These are phyloP conservation scores for Ustilago bromivora DNA, from an alignment of 1,284 basidiomycete species.

Conservation along the genomic window DNA sequence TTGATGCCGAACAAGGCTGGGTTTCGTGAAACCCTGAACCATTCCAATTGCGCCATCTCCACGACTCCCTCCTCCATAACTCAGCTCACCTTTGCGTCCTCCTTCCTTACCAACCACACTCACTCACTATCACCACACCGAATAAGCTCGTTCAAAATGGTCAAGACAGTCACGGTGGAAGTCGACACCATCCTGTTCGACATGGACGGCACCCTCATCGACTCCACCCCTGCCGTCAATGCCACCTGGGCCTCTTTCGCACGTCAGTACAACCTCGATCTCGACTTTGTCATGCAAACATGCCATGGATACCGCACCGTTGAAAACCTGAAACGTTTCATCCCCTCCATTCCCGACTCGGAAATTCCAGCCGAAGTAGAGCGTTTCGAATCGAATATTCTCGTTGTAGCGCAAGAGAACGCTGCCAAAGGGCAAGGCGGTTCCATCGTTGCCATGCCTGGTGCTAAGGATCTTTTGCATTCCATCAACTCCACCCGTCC, in stretches of 20 bases:
- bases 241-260: slow-evolving; percentile 65
- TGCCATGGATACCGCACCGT: slow-evolving; percentile 67
- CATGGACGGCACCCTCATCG: slow-evolving; percentile 69
- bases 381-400: slow-evolving; percentile 65
- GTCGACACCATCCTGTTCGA: slow-evolving; percentile 68
- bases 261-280: slow-evolving; percentile 63
- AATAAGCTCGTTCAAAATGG: slow-evolving; percentile 25
- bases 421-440: slow-evolving; percentile 45
- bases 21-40: slow-evolving; percentile 3
- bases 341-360: slow-evolving; percentile 56
- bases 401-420: slow-evolving; percentile 61
- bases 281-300: slow-evolving; percentile 62
- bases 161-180: slow-evolving; percentile 41
- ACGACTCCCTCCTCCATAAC: neutral
- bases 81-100: neutral
- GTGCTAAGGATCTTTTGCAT: slow-evolving; percentile 58
- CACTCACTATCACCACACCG: neutral
- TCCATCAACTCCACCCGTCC: slow-evolving; percentile 55
- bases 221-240: slow-evolving; percentile 67
- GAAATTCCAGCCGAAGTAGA: slow-evolving; percentile 57
- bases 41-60: neutral
- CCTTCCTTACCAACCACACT: neutral
- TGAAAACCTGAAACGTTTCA: slow-evolving; percentile 65
- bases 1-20: neutral
- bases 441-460: slow-evolving; percentile 66